Conservation (phyloP, 2,329 filamentous ascomycete genomes). For the Botrytis deweyae region DNA sequence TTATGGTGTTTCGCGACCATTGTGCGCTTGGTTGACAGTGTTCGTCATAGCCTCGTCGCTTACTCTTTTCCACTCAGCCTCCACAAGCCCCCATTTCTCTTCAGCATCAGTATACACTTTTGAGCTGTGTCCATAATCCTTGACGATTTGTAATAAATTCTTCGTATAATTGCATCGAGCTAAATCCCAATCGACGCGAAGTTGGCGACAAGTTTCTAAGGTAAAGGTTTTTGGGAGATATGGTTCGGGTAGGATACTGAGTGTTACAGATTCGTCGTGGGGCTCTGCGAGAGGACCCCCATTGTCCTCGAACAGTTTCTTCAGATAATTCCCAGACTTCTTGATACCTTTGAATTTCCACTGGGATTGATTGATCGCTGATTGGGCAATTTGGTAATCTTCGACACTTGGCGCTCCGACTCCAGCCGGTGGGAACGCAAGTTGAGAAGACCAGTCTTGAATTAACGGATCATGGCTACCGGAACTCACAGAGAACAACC, state of each 20-base stretch:
- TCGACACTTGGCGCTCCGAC: neutral
- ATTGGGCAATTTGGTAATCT: constrained; percentile 17
- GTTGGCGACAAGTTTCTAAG: neutral
- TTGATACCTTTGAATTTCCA: constrained; percentile 13
- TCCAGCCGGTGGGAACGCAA: neutral
- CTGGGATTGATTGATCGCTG: neutral
- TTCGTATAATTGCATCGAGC: neutral
- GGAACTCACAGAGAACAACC: constrained; percentile 25
- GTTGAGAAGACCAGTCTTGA: constrained; percentile 11
- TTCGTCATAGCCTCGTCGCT: neutral
- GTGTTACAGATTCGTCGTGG: neutral
- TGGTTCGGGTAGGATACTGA: neutral
- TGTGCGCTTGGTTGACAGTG: neutral
- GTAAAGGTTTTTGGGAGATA: neutral
- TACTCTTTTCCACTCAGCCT: neutral
- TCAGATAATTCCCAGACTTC: constrained; percentile 11
- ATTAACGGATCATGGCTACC: constrained; percentile 22
- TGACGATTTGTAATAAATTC: neutral
- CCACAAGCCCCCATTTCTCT: neutral
- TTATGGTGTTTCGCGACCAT: neutral
- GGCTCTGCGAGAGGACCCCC: neutral
- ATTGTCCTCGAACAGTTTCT: constrained; percentile 17
- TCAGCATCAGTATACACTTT: constrained; percentile 1
- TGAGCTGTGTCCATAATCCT: neutral
- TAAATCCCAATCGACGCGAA: constrained; percentile 14